A percentile compares a stretch with the other conserved stretches of the same genome.
phyloP scores from a whole-genome alignment of 768 basidiomycete genomes.

The Suillus tomentosus region DNA sequence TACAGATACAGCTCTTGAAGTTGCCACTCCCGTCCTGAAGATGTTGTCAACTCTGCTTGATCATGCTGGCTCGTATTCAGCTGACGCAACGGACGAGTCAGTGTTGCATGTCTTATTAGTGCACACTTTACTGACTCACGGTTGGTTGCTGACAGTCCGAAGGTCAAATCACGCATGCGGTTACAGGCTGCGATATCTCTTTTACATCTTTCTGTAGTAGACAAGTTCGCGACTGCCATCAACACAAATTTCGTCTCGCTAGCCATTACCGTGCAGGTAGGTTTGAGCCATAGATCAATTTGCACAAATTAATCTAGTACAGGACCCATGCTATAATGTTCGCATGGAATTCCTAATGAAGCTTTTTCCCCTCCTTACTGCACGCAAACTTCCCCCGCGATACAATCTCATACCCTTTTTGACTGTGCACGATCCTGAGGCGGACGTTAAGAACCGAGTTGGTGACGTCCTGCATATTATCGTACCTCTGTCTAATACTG shows the following conservation, averaged over 20 bases:
- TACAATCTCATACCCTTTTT: conserved; percentile 89
- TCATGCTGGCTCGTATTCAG: conserved; percentile 64
- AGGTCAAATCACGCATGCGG: conserved; percentile 75
- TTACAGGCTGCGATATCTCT: conserved; percentile 81
- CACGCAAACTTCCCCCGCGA: conserved; percentile 62
- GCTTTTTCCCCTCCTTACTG: conserved; percentile 61
- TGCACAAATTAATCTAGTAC: conserved; percentile 10
- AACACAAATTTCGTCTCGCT: conserved; percentile 64
- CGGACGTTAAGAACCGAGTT: conserved; percentile 72
- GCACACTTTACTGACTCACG: conserved; percentile 16
- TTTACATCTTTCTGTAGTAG: conserved; percentile 70
- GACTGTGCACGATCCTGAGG: conserved; percentile 88
- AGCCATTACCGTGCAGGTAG: conserved; percentile 76
- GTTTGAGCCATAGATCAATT: conserved; percentile 18
- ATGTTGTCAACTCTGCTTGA: conserved; percentile 75
- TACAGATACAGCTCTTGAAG: conserved; percentile 59
- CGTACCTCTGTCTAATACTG: conserved; percentile 10
- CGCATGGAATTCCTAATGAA: conserved; percentile 79
- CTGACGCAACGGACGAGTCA: conserved; percentile 54
- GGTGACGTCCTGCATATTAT: conserved; percentile 20
- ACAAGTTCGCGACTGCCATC: conserved; percentile 58
- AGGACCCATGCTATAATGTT: conserved; percentile 91
- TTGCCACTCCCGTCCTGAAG: conserved; percentile 74
- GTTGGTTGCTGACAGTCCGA: conserved; percentile 41
- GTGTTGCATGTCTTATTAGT: conserved; percentile 20